Evolutionary conservation across 2,329 filamentous ascomycete genomes (phyloP).

Genomic region (Aspergillus persii): DNA sequence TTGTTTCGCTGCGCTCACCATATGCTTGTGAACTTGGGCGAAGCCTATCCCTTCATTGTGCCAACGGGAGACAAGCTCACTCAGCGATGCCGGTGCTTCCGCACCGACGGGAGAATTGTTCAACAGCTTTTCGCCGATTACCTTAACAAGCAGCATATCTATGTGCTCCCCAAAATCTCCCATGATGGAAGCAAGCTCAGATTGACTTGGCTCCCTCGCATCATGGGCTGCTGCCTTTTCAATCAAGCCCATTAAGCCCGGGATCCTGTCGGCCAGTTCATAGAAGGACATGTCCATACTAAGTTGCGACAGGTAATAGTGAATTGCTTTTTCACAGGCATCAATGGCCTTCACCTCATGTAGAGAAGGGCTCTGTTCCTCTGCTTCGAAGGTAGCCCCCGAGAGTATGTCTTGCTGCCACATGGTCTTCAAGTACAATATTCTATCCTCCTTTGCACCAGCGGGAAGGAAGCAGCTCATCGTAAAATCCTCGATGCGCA

Average conservation of each 20-base stretch:
- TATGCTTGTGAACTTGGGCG: constrained; percentile 2
- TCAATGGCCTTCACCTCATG: constrained; percentile 1
- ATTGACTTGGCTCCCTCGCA: not conserved
- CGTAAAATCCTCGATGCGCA: constrained; percentile 3
- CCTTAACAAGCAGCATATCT: constrained; percentile 1
- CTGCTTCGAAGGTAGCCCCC: constrained; percentile 1
- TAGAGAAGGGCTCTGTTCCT: not conserved
- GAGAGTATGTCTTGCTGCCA: constrained; percentile 6
- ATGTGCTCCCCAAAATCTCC: constrained; percentile 6
- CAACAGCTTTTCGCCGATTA: constrained; percentile 3
- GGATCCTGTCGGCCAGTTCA: constrained; percentile 2
- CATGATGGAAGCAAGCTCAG: constrained; percentile 3
- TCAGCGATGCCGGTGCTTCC: not conserved
- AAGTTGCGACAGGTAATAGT: constrained; percentile 6
- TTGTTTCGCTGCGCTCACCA: constrained; percentile 8
- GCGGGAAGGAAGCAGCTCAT: constrained; percentile 8
- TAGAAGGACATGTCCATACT: not conserved
- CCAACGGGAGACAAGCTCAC: constrained; percentile 4
- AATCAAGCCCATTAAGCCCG: constrained; percentile 1
- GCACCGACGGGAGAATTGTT: not conserved
- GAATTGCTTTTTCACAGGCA: constrained; percentile 5
- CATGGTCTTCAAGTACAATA: constrained; percentile 1
- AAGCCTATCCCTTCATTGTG: constrained; percentile 5
- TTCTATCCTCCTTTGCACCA: constrained; percentile 1
- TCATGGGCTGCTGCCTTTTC: not conserved